Conservation (phyloP, 192 early-diverging fungal genomes). For the Coemansia sp. region DNA sequence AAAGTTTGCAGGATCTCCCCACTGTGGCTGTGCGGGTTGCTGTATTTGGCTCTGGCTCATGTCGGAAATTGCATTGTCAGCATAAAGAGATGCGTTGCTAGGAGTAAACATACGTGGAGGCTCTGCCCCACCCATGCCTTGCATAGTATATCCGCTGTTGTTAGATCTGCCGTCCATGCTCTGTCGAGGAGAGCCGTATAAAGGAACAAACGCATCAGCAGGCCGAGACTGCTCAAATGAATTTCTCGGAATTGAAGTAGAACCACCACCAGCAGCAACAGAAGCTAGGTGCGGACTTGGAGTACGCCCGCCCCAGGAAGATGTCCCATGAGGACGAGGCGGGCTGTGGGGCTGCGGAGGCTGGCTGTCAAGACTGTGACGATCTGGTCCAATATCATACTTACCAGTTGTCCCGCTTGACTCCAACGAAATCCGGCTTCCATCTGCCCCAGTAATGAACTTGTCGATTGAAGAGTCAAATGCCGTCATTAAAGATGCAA, state of each 20-base stretch:
- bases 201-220: constrained; percentile 9
- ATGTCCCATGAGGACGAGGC: constrained; percentile 19
- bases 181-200: constrained; percentile 26
- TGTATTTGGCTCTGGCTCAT: neutral
- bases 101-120: constrained; percentile 45
- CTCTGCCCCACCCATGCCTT: constrained; percentile 8
- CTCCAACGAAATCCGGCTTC: constrained; percentile 31
- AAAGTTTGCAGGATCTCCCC: constrained; percentile 26
- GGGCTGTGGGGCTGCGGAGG: constrained; percentile 3
- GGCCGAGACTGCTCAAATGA: constrained; percentile 4
- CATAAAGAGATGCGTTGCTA: constrained; percentile 14
- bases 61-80: constrained; percentile 2
- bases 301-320: constrained; percentile 16
- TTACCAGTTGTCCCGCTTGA: constrained; percentile 18
- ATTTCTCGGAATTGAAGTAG: neutral
- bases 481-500: constrained; percentile 56
- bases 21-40: constrained; percentile 23
- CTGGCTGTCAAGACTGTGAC: constrained; percentile 13
- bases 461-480: constrained; percentile 64
- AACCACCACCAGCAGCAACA: neutral
- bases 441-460: constrained; percentile 64
- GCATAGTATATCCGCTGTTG: neutral
- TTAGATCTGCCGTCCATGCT: constrained; percentile 35
- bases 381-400: constrained; percentile 39
- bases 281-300: constrained; percentile 13